Conservation (phyloP, 2,329 filamentous ascomycete species). For the Pseudocercospora fijiensis region DNA sequence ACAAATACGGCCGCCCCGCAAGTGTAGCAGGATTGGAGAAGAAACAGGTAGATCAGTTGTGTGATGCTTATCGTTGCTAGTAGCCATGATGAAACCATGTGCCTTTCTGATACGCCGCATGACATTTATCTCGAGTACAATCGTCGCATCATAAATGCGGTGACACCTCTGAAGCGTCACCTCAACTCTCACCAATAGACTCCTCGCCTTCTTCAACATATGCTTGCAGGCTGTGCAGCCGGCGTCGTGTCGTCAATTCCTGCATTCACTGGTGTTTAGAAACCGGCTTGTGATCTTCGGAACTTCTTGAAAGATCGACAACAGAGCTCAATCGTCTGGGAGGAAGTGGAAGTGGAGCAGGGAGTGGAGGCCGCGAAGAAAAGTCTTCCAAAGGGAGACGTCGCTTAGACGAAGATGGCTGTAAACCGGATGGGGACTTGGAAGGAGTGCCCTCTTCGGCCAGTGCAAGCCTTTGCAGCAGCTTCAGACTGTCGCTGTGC, state of each 20-base stretch:
- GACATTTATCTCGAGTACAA: constrained; percentile 1
- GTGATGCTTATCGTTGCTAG: constrained; percentile 1
- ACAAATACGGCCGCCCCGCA: not conserved
- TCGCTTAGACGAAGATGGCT: constrained; percentile 5
- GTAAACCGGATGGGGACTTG: not conserved
- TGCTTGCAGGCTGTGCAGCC: constrained; percentile 22
- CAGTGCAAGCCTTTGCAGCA: constrained; percentile 15
- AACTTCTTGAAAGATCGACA: not conserved
- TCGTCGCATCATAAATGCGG: constrained; percentile 12
- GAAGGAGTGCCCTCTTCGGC: constrained; percentile 12
- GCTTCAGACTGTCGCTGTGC: constrained; percentile 17
- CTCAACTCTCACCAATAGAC: constrained; percentile 10
- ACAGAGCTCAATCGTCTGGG: constrained; percentile 17
- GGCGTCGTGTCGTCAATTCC: constrained; percentile 16
- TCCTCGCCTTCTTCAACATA: constrained; percentile 30
- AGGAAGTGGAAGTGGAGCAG: constrained; percentile 20
- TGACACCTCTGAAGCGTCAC: constrained; percentile 19
- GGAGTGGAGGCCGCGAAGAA: constrained; percentile 21
- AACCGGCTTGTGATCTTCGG: constrained; percentile 6
- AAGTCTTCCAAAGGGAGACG: constrained; percentile 20
- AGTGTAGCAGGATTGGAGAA: constrained; percentile 2
- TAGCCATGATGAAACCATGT: constrained; percentile 7
- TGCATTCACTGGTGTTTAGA: constrained; percentile 25
- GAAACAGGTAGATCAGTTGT: not conserved
- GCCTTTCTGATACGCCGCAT: constrained; percentile 6